Conservation (phyloP, 352 stramenopile species). For the Globisporangium sylvaticum region DNA sequence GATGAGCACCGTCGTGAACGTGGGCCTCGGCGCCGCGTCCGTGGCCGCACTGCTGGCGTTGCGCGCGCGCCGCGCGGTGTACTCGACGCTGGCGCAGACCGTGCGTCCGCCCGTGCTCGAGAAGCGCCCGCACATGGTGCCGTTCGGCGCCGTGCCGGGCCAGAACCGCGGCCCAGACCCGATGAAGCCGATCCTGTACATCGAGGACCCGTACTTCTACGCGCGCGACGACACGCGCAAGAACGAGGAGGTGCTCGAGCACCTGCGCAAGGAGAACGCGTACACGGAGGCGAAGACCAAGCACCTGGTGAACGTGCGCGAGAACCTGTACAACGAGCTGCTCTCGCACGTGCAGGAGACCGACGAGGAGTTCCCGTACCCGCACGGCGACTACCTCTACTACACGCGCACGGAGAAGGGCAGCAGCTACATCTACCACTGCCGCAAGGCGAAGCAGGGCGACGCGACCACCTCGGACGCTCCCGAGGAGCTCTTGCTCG, state of each 20-base stretch:
- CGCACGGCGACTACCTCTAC: constrained; percentile 81
- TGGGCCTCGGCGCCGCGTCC: constrained; percentile 52
- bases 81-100: constrained; percentile 44
- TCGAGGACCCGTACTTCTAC: constrained; percentile 95
- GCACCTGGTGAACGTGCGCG: constrained; percentile 77
- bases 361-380: constrained; percentile 80
- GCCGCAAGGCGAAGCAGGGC: constrained; percentile 58
- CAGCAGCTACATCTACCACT: constrained; percentile 77
- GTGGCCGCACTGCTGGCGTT: constrained; percentile 57
- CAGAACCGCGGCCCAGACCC: constrained; percentile 83
- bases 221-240: constrained; percentile 92
- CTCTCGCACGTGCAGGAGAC: constrained; percentile 89
- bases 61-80: constrained; percentile 50
- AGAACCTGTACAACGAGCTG: constrained; percentile 93
- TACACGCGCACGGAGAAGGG: constrained; percentile 88
- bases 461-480: constrained; percentile 38
- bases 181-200: constrained; percentile 86
- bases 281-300: constrained; percentile 88
- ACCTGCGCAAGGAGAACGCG: constrained; percentile 92
- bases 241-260: constrained; percentile 88
- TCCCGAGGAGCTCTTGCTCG: constrained; percentile 90
- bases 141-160: constrained; percentile 68
- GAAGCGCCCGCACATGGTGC: constrained; percentile 78
- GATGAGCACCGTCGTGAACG: constrained; percentile 36
- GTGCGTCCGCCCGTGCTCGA: constrained; percentile 53